Evolutionary conservation across 345 rosid genomes (phyloP).

Genomic region (Citrus hindsii): DNA sequence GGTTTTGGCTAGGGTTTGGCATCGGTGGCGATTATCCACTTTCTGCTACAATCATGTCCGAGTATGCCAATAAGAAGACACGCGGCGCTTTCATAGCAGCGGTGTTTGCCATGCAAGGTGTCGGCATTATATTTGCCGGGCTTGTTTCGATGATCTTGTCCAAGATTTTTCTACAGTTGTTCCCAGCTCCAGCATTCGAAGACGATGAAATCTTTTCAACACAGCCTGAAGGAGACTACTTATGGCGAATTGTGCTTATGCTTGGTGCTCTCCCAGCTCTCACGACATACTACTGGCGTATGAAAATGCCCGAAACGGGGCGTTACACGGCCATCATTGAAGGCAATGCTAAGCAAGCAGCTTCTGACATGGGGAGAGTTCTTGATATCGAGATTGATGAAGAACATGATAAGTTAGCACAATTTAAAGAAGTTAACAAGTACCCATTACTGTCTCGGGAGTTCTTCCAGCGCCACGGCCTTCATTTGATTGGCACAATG

Average conservation of each 20-base stretch:
- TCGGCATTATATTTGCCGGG: constrained; percentile 53
- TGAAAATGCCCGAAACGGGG: constrained; percentile 65
- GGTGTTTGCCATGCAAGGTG: constrained; percentile 64
- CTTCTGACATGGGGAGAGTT: constrained; percentile 52
- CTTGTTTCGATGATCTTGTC: constrained; percentile 43
- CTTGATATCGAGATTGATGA: constrained; percentile 38
- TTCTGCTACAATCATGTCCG: constrained; percentile 72
- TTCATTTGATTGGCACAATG: constrained; percentile 44
- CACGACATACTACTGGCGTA: constrained; percentile 48
- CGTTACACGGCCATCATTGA: constrained; percentile 52
- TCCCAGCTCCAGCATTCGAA: background rate
- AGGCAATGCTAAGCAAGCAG: constrained; percentile 57
- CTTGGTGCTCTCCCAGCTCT: constrained; percentile 54
- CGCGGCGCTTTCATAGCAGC: constrained; percentile 60
- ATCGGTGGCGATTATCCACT: constrained; percentile 88
- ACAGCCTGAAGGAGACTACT: constrained; percentile 41
- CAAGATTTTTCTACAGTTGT: constrained; percentile 15
- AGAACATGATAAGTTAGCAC: constrained; percentile 25
- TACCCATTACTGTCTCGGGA: constrained; percentile 35
- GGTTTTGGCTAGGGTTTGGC: constrained; percentile 79
- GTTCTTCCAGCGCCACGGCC: constrained; percentile 42
- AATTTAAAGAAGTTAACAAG: constrained; percentile 26
- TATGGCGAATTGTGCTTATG: constrained; percentile 57
- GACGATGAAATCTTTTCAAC: constrained; percentile 28
- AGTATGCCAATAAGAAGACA: constrained; percentile 56